Evolutionary conservation across 2,329 filamentous ascomycete species (phyloP).

Genomic region (Cercospora zeina): DNA sequence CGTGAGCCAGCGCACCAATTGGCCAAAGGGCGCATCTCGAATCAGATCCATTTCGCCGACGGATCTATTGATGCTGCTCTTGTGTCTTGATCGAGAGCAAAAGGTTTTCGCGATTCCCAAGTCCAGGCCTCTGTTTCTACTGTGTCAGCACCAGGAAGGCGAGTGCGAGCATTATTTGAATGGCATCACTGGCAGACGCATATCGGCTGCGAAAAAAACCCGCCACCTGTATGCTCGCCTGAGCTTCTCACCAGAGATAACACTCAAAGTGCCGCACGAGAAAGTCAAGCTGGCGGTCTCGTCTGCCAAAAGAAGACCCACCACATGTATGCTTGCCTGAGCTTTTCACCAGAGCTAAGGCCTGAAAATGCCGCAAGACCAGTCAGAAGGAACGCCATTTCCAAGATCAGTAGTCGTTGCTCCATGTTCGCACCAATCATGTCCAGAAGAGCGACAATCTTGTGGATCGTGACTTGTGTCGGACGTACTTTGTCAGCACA

Average conservation of each 20-base stretch:
- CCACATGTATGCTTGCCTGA: too few species aligned
- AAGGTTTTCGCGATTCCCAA: background rate
- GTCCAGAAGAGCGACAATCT: background rate
- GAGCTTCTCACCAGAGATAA: background rate
- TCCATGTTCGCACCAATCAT: background rate
- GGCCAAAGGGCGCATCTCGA: constrained; percentile 60
- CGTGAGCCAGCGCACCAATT: constrained; percentile 58
- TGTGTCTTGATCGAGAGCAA: background rate
- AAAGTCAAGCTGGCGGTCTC: too few species aligned
- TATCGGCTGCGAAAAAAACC: background rate
- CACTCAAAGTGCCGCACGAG: too few species aligned
- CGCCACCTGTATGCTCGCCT: background rate
- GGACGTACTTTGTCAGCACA: background rate
- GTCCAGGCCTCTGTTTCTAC: background rate
- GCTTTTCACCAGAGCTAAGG: too few species aligned
- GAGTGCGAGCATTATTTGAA: background rate
- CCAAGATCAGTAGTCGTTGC: background rate
- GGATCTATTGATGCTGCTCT: too few species aligned
- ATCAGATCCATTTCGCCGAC: constrained; percentile 39
- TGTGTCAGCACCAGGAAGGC: background rate
- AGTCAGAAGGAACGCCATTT: background rate
- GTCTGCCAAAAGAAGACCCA: too few species aligned
- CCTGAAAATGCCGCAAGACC: too few species aligned
- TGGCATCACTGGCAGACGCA: background rate
- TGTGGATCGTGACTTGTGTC: background rate